A percentile compares a stretch with the other conserved stretches of the same genome.
Evolutionary conservation across 169 alveolate genomes (phyloP).

Genomic region (Besnoitia besnoiti): DNA sequence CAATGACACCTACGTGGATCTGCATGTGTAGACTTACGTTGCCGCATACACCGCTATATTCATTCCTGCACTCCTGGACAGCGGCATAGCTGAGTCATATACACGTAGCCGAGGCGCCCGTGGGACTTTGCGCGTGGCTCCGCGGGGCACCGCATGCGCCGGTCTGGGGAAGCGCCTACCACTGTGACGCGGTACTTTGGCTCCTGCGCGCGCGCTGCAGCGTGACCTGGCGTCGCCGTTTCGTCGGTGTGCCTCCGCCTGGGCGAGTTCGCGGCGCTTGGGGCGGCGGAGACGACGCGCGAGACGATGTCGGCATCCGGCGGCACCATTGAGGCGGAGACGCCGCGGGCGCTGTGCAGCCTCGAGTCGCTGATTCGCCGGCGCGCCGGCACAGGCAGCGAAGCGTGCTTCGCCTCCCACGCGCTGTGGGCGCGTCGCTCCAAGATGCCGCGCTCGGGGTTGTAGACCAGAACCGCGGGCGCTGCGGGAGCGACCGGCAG

Average conservation of each 20-base stretch:
- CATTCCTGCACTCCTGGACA: no score
- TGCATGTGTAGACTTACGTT: no score
- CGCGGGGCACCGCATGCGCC: no score
- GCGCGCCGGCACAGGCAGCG: not conserved
- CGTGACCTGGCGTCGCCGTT: not conserved
- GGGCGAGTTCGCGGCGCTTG: not conserved
- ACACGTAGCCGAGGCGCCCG: no score
- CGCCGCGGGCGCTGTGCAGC: not conserved
- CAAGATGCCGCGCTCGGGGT: not conserved
- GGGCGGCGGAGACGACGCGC: not conserved
- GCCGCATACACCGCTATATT: no score
- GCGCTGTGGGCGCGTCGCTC: not conserved
- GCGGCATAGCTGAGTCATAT: no score
- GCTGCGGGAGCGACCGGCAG: constrained; percentile 3
- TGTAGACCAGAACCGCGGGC: not conserved
- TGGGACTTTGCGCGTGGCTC: no score
- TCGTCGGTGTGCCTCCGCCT: not conserved
- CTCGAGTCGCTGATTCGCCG: not conserved
- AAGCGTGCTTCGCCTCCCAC: not conserved
- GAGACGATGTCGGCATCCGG: not conserved
- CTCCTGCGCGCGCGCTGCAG: not conserved
- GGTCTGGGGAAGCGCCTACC: no score
- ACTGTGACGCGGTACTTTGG: not conserved
- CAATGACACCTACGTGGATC: no score
- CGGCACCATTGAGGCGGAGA: not conserved